Evolutionary conservation across 2,329 filamentous ascomycete genomes (phyloP), one percentile per base, ranked within the genome.

Genomic region (Cladosporium austrohemisphaericum): DNA sequence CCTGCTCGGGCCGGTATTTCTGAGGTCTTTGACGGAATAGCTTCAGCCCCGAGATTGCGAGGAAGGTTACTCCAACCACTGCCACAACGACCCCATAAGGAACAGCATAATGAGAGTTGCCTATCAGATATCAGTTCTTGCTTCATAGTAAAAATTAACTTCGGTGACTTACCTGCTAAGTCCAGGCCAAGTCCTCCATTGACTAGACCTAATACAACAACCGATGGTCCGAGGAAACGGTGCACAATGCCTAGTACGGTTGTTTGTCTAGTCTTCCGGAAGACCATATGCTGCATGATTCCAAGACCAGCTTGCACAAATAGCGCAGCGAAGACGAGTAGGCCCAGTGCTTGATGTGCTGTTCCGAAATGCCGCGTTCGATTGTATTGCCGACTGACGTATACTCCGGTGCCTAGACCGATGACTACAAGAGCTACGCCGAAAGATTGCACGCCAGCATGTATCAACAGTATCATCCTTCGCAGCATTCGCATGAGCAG

Each of bases 111-210:
- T 38, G 44, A 1, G 33, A 20, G 9, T 47, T 31, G 26, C 44
- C 44, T 47, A 16, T 13, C 8, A 20, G 11, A 14, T 16, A 32
- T 38, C 25, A 29, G 32, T 8, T 13, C n/a, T 23, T 25, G 37
- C n/a, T 10, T 23, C 37, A 5, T n/a, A 10, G n/a, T 14, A 9
- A 5, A 11, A 6, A 11, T 5, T 11, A 10, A 11, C 10, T 2
- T 3, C 13, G 16, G 11, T 11, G 9, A 49, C 47, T 76, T 76
- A 14, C 75, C 66, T 3, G 80, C 79, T 44, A 83, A 76, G 0
- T 73, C 70, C 59, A 83, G 81, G 18, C 81, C 81, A 5, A 82
- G 64, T 54, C 81, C 80, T 19, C 71, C 77, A 54, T 84, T 83
- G 45, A 76, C 57, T n/a, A 79, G 67, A 32, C 78, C 81, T 3